Evolutionary conservation across 2,329 filamentous ascomycete species (phyloP), one percentile per base, ranked within the genome.

Genomic region (Microdochium bolleyi): DNA sequence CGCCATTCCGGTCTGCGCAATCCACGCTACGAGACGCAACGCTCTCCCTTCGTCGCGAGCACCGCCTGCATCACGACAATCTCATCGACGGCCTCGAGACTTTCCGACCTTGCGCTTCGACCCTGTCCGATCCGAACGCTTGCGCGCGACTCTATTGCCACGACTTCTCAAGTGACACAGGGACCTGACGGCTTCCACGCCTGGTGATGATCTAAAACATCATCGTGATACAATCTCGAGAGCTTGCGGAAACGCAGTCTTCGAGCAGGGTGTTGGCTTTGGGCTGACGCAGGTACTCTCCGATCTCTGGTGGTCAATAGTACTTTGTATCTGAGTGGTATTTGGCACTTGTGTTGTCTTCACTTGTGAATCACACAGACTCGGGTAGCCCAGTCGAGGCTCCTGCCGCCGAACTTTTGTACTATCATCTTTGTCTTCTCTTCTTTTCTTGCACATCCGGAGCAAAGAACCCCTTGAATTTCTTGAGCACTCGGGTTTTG

Each of bases 401-500:
- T 19, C 41, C 5, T 19, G 4, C 19, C 5, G 14, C 41, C 19
- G 14, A 46, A 7, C 41, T 46, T 22, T 46, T 46, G 41, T 46
- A 46, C 41, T 19, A 46, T 46, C 37, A 41, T 41, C 16, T 10
- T n/a, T 19, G 16, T 21, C 21, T 41, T 19, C 13, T 24, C 22
- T 24, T 19, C 19, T 5, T 24, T 46, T 19, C 22, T 7, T 19
- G 19, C 41, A 46, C 10, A 19, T 46, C 8, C 41, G 22, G 22
- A 24, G 41, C 14, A 16, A 19, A 46, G 19, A 19, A 46, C 41
- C 16, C 13, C 22, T 46, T 10, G 13, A 19, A 22, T 37, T 53
- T 52, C 37, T 60, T 59, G 58, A 57, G 58, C 57, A 48, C 49
- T 59, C 32, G 24, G 57, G 58, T 58, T 57, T 60, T 56, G 57